phyloP scores from a whole-genome alignment of 1,284 basidiomycete genomes.

The Garcileccinum viscosum region DNA sequence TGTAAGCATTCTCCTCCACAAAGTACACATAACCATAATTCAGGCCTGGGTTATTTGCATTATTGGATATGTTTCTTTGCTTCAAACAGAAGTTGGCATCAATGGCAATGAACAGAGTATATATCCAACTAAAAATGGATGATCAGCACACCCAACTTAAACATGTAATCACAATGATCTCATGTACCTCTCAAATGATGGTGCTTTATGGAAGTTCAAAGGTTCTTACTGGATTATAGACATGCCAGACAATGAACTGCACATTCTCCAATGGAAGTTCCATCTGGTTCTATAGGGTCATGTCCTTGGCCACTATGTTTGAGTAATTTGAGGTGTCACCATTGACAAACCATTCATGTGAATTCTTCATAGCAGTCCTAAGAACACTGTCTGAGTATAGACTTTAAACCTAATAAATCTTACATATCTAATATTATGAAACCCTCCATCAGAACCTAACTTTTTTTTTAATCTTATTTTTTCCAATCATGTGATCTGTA shows the following conservation, averaged over 20 bases:
- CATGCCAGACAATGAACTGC: neutral
- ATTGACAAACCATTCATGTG: neutral
- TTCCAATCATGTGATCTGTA: too few species aligned
- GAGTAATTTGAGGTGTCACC: conserved; percentile 8
- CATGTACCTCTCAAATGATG: neutral
- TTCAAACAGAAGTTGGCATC: neutral
- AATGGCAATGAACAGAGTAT: neutral
- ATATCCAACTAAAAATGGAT: neutral
- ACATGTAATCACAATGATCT: neutral
- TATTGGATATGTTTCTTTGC: neutral
- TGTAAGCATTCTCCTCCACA: neutral
- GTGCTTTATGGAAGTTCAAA: neutral
- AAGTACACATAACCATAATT: neutral
- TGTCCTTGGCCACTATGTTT: neutral
- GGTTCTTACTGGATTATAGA: neutral
- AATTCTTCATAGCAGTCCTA: neutral
- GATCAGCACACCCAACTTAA: neutral
- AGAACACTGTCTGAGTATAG: neutral
- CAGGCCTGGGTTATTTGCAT: neutral
- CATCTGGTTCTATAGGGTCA: neutral
- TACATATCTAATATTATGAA: too few species aligned
- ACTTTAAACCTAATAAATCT: neutral
- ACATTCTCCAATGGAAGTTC: neutral
- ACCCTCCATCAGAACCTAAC: too few species aligned
- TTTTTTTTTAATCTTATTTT: too few species aligned